phyloP scores from a whole-genome alignment of 2,329 filamentous ascomycete genomes.

The Cercospora berteroae region DNA sequence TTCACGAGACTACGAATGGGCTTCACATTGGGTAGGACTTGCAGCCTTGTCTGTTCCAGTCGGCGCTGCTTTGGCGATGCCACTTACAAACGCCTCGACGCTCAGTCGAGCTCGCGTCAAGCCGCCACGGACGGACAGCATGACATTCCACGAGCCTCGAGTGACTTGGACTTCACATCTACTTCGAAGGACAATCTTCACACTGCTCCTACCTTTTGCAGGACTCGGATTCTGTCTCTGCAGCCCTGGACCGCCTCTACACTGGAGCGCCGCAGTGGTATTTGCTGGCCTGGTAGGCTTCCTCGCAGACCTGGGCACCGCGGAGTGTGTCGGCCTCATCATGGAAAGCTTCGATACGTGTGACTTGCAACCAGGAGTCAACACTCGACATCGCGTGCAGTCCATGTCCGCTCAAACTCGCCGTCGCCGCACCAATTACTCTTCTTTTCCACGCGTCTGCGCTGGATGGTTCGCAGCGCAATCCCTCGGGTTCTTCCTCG shows the following conservation, averaged over 20 bases:
- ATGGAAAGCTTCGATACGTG: constrained; percentile 84
- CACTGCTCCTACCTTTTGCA: constrained; percentile 63
- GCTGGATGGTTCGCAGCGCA: constrained; percentile 72
- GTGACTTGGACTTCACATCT: constrained; percentile 71
- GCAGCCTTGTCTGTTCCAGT: constrained; percentile 65
- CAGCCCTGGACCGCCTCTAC: constrained; percentile 61
- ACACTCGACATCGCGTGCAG: constrained; percentile 48
- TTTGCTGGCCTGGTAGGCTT: constrained; percentile 68
- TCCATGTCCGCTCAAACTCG: constrained; percentile 44
- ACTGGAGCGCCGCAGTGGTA: constrained; percentile 62
- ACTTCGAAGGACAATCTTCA: constrained; percentile 66
- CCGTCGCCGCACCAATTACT: constrained; percentile 64
- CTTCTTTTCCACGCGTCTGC: constrained; percentile 69
- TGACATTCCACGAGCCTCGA: constrained; percentile 60
- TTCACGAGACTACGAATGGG: constrained; percentile 65
- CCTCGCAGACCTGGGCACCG: constrained; percentile 68
- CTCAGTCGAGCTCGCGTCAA: constrained; percentile 65
- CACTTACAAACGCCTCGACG: constrained; percentile 68
- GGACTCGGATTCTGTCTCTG: constrained; percentile 67
- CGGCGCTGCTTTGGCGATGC: constrained; percentile 67
- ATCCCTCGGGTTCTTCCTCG: constrained; percentile 65
- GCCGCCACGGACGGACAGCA: constrained; percentile 62
- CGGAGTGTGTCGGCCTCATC: constrained; percentile 72
- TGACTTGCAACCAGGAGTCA: constrained; percentile 71
- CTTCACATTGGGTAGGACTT: constrained; percentile 64